These are phyloP conservation scores for Drechslerella coelobrocha DNA, from an alignment of 2,329 filamentous ascomycete genomes.

Conservation along the genomic window DNA sequence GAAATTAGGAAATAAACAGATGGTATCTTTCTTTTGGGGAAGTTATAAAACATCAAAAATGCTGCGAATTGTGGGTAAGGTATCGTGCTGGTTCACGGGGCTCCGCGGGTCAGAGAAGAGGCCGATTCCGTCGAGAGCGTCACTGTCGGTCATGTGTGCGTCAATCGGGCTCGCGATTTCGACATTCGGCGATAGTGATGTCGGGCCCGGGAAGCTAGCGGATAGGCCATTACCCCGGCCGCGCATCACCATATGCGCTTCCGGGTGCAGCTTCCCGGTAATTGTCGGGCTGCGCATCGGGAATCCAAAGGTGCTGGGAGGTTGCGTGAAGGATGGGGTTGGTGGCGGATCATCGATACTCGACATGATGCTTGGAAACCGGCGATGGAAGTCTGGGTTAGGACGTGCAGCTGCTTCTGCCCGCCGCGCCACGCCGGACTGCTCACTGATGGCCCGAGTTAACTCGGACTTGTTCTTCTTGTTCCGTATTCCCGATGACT, in stretches of 20 bases:
- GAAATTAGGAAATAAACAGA: conserved; percentile 12
- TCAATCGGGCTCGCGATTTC: conserved; percentile 50
- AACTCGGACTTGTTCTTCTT: conserved; percentile 48
- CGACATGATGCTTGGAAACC: conserved; percentile 47
- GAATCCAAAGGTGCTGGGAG: conserved; percentile 42
- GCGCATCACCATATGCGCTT: conserved; percentile 30
- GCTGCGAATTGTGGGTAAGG: conserved; percentile 54
- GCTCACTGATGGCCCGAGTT: conserved; percentile 37
- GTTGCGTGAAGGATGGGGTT: conserved; percentile 44
- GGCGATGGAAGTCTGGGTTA: conserved; percentile 47
- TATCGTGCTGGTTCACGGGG: conserved; percentile 51
- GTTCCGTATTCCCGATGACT: conserved; percentile 23
- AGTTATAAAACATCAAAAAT: conserved; percentile 55
- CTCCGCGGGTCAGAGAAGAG: conserved; percentile 54
- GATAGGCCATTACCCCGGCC: conserved; percentile 26
- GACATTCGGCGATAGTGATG: conserved; percentile 45
- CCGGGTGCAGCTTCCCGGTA: conserved; percentile 38
- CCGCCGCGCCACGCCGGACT: conserved; percentile 22
- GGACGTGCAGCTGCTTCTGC: conserved; percentile 29
- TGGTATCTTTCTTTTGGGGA: conserved; percentile 35
- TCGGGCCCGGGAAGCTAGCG: conserved; percentile 40
- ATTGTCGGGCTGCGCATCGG: conserved; percentile 46
- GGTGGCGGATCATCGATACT: conserved; percentile 49
- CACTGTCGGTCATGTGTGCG: conserved; percentile 34
- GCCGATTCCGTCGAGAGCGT: conserved; percentile 37